Evolutionary conservation across 2,329 filamentous ascomycete genomes (phyloP).

Genomic region (Calonectria henricotiae): DNA sequence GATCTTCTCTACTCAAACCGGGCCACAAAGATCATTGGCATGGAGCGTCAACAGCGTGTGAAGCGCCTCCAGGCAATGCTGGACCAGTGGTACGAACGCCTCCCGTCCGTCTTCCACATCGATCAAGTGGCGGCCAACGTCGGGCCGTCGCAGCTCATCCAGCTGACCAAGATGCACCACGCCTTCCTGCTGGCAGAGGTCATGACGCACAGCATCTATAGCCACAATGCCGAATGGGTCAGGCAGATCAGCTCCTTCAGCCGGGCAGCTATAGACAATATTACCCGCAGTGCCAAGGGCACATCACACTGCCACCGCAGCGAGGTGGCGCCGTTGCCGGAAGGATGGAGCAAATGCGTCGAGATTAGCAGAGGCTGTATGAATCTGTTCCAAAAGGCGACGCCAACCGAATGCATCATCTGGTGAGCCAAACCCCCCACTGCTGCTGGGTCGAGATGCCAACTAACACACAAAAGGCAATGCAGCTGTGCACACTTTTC

Average conservation of each 20-base stretch:
- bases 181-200: slow-evolving; percentile 58
- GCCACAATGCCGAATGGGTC: slow-evolving; percentile 59
- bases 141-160: slow-evolving; percentile 52
- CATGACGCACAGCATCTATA: slow-evolving; percentile 60
- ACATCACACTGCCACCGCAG: slow-evolving; percentile 20
- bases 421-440: slow-evolving; percentile 46
- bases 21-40: slow-evolving; percentile 49
- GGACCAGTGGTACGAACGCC: slow-evolving; percentile 57
- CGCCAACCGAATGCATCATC: slow-evolving; percentile 55
- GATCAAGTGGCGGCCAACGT: slow-evolving; percentile 55
- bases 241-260: slow-evolving; percentile 54
- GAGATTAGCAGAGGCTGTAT: slow-evolving; percentile 57
- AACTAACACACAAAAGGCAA: slow-evolving; percentile 44
- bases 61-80: slow-evolving; percentile 54
- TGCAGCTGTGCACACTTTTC: slow-evolving; percentile 56
- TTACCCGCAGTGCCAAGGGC: slow-evolving; percentile 17
- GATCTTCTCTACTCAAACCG: slow-evolving; percentile 59
- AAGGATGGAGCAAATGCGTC: slow-evolving; percentile 56
- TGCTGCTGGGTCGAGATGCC: too few species aligned
- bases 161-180: slow-evolving; percentile 60
- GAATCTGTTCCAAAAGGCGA: slow-evolving; percentile 53
- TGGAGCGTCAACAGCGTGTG: slow-evolving; percentile 54
- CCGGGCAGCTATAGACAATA: slow-evolving; percentile 46
- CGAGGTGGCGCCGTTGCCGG: slow-evolving; percentile 47
- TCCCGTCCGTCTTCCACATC: slow-evolving; percentile 57